These are phyloP conservation scores for Chaetomium strumarium DNA, from an alignment of 2,329 filamentous ascomycete species.

Conservation along the genomic window DNA sequence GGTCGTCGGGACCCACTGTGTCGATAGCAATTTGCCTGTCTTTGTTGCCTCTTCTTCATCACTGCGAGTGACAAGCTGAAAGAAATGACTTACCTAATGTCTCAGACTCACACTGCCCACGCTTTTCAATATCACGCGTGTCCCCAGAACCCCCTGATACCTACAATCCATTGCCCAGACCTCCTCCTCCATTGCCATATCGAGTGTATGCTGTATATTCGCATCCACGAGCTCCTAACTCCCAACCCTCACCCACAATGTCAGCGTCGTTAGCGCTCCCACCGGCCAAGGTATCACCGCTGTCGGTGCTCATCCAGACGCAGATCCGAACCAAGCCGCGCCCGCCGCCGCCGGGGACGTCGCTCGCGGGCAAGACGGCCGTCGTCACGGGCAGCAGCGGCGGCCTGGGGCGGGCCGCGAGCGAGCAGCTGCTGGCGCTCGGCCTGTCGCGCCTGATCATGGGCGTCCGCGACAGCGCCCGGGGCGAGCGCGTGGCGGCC, in stretches of 20 bases:
- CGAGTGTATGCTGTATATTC: too few species aligned
- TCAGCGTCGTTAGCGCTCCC: neutral
- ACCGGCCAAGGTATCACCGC: neutral
- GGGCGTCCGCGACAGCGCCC: constrained; percentile 28
- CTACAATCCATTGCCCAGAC: too few species aligned
- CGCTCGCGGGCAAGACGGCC: constrained; percentile 16
- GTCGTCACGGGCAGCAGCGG: constrained; percentile 33
- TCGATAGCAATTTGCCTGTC: too few species aligned
- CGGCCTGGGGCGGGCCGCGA: constrained; percentile 32
- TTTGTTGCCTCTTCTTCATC: too few species aligned
- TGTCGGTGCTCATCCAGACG: neutral
- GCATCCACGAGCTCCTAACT: too few species aligned
- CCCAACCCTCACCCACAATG: neutral
- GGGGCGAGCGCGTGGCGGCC: constrained; percentile 32
- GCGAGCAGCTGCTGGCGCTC: constrained; percentile 29
- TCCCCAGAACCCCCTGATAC: too few species aligned
- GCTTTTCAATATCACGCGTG: too few species aligned
- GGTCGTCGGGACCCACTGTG: too few species aligned
- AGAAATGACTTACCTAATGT: too few species aligned
- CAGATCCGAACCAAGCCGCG: neutral
- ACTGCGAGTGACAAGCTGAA: too few species aligned
- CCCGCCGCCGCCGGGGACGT: neutral
- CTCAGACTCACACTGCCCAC: too few species aligned
- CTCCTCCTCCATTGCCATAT: too few species aligned
- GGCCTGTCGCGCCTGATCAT: constrained; percentile 31